These are phyloP conservation scores for Malassezia japonica DNA, from an alignment of 1,284 basidiomycete genomes.

Conservation along the genomic window DNA sequence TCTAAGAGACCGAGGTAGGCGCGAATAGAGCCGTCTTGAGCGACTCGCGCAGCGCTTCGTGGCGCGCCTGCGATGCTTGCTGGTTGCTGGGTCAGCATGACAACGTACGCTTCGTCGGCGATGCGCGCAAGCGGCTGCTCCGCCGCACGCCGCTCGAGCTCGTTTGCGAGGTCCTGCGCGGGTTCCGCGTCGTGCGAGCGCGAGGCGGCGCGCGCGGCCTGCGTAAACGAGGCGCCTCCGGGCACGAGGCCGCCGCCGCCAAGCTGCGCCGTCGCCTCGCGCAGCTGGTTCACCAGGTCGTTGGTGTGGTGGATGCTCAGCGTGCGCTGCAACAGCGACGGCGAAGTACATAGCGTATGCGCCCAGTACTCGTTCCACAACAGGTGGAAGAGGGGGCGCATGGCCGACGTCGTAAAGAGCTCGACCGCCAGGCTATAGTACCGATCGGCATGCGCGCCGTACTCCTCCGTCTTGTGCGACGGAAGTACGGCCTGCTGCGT, in stretches of 20 bases:
- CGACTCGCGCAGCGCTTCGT: constrained; percentile 77
- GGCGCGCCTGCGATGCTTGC: constrained; percentile 68
- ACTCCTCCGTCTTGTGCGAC: constrained; percentile 51
- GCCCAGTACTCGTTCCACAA: constrained; percentile 99
- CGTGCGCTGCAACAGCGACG: constrained; percentile 9
- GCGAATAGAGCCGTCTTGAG: constrained; percentile 60
- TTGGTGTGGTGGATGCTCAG: constrained; percentile 73
- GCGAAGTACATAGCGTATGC: constrained; percentile 74
- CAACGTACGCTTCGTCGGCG: constrained; percentile 59
- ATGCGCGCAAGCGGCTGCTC: constrained; percentile 7
- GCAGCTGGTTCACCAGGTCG: constrained; percentile 77
- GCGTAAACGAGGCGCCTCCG: constrained; percentile 1
- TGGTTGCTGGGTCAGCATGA: constrained; percentile 43
- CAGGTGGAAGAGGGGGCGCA: constrained; percentile 73
- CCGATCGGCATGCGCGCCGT: constrained; percentile 86
- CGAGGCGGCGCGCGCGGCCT: constrained; percentile 1
- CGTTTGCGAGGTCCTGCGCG: constrained; percentile 1
- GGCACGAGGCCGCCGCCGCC: constrained; percentile 4
- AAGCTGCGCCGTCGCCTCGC: constrained; percentile 25
- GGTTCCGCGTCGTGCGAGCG: neutral
- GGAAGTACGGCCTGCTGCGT: constrained; percentile 59
- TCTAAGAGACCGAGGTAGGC: too few relatives aligned
- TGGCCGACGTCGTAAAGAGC: constrained; percentile 82
- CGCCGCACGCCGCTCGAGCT: constrained; percentile 3
- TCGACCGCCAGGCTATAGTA: constrained; percentile 91